Base-by-base conservation (phyloP, 495 filamentous ascomycete genomes). In the Lepraria neglecta region DNA sequence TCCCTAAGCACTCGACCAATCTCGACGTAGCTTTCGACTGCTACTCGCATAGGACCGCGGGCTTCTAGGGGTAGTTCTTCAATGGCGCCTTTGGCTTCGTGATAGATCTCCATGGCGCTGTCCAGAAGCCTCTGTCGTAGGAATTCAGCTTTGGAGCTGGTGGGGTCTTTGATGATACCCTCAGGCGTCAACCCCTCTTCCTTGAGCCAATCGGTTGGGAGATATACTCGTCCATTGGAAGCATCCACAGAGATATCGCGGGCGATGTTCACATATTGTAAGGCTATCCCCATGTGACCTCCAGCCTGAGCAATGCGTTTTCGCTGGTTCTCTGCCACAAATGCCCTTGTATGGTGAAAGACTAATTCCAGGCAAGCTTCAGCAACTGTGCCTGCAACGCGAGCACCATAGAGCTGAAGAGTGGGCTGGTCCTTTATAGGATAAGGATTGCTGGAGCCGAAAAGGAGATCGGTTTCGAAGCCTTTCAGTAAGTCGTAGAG, bases 21-120 rank as follows among this genome's bases (percentile, higher is more conserved):
- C 66, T 87, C 84, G 79, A 89, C 84, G 61, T 89, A 89, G 63
- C 82, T 86, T 71, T 88, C 84, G 0, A 88, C 82, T 4, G 84
- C 85, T 10, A 87, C 84, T 33, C 81, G 73, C 69, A 88, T 78
- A 3, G 85, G 82, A 5, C 78, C 81, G 58, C 81, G 74, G 5
- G 79, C 80, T 56, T 81, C 78, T 0, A 31, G 12, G 5, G 86
- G 86, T 12, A 89, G 68, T 62, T 77, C 60, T 48, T 82, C 74
- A 67, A 89, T 85, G 1, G 77, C 76, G 1, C 46, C 65, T 56
- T 76, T 70, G 6, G 80, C 76, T 21, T 69, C 71, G 6, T 71
- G 62, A 65, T 88, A 85, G 30, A 81, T 68, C 21, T 62, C 63
- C 54, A 86, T 82, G 1, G 85, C 85, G 38, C 74, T 75, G 12